Evolutionary conservation across 768 basidiomycete genomes (phyloP), one percentile per base, ranked within the genome.

Genomic region (Candolleomyces eurysporus): DNA sequence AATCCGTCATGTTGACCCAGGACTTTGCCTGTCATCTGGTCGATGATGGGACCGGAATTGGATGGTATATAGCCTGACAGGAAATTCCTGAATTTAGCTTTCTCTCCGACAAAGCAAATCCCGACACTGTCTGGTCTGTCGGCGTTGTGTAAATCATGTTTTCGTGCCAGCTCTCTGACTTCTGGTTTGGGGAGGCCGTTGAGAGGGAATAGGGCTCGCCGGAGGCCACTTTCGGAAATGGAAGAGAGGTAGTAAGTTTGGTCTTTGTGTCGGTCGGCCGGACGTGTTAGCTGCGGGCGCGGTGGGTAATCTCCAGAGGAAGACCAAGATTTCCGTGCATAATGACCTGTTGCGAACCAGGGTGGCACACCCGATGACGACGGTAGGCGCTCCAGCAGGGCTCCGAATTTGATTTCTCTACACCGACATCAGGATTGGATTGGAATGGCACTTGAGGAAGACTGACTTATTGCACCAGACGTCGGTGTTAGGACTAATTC

Each of bases 221-320:
- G 71, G 14, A 96, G 81, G 57, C 87, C 80, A 0, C 65, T 59
- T 72, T 94, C 90, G 0, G 87, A 75, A 48, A 96, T 85, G 2
- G 90, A 86, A 3, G 93, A 88, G 4, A 96, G 80, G 71, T 94
- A 98, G 67, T 95, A 97, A 0, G 94, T 88, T 73, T 98, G 96
- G 73, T 98, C 96, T 72, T 98, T 98, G 3, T 70, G 72, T 54
- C 64, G 64, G 69, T 96, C 93, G 48, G 62, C 51, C 21, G 82
- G 75, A 50, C 83, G 81, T n/a, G 80, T 72, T 30, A 88, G 81
- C 67, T 78, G 78, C 1, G 86, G 84, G 16, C 85, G 82, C 1
- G 71, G 64, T 39, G 62, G 8, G 22, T 54, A 45, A 7, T 48
- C 30, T 7, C 52, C 5, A 2, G 67, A 48, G n/a, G 21, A 32